phyloP scores from a whole-genome alignment of 2,329 filamentous ascomycete genomes.

The Paecilomyces dactylethromorphus region DNA sequence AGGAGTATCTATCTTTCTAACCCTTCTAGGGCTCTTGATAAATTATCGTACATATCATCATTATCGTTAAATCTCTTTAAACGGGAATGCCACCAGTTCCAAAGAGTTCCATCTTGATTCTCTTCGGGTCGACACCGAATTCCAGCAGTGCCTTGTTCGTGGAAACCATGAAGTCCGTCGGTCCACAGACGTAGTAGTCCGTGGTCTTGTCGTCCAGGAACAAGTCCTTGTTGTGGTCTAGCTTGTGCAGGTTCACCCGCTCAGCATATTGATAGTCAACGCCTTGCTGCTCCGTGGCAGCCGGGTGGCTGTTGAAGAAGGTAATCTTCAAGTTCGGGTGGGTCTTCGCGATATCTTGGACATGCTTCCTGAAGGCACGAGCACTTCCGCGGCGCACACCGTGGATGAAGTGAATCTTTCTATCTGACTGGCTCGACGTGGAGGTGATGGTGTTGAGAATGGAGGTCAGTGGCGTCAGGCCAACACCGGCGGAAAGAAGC shows the following conservation, averaged over 20 bases:
- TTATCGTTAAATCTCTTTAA: constrained; percentile 1
- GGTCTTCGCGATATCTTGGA: constrained; percentile 38
- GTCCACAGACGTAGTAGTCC: constrained; percentile 68
- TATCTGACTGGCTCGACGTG: constrained; percentile 36
- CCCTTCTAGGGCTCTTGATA: too few species aligned
- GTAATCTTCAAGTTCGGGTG: constrained; percentile 46
- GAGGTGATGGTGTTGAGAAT: constrained; percentile 51
- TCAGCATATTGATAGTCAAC: constrained; percentile 55
- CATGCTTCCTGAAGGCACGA: constrained; percentile 48
- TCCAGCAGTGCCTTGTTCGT: constrained; percentile 47
- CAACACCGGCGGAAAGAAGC: constrained; percentile 56
- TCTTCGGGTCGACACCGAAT: constrained; percentile 51
- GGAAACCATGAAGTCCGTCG: constrained; percentile 62
- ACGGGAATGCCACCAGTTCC: constrained; percentile 44
- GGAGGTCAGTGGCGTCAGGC: constrained; percentile 54
- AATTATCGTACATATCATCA: background rate
- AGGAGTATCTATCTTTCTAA: too few species aligned
- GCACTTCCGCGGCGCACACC: constrained; percentile 44
- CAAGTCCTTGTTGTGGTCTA: constrained; percentile 50
- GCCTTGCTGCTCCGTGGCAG: constrained; percentile 42
- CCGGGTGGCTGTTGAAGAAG: constrained; percentile 53
- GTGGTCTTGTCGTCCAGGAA: constrained; percentile 49
- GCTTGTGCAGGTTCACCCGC: constrained; percentile 50
- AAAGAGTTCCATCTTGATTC: constrained; percentile 63
- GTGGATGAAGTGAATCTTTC: constrained; percentile 55